A percentile compares a stretch with the other conserved stretches of the same genome.
phyloP scores from a whole-genome alignment of 2,329 filamentous ascomycete genomes.

The Venturia aucupariae region DNA sequence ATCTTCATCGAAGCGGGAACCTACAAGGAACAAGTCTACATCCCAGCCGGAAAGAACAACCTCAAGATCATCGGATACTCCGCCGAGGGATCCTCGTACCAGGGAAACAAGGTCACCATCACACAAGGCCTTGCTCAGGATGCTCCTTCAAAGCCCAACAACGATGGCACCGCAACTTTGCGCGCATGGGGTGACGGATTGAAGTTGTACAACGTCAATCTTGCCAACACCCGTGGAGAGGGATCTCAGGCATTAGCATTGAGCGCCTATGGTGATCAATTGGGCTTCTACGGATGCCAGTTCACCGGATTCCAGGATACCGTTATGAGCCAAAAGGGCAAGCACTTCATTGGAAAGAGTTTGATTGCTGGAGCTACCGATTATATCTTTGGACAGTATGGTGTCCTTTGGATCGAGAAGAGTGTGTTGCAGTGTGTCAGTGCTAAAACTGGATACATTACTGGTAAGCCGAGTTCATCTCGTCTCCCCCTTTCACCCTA shows the following conservation, averaged over 20 bases:
- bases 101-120: slow-evolving; percentile 49
- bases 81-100: slow-evolving; percentile 41
- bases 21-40: slow-evolving; percentile 52
- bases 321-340: slow-evolving; percentile 30
- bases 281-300: slow-evolving; percentile 49
- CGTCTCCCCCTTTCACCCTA: neutral
- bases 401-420: slow-evolving; percentile 43
- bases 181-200: slow-evolving; percentile 41
- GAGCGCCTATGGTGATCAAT: slow-evolving; percentile 40
- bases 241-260: slow-evolving; percentile 46
- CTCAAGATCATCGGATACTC: slow-evolving; percentile 54
- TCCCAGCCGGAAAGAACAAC: slow-evolving; percentile 38
- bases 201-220: slow-evolving; percentile 55
- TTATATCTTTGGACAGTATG: slow-evolving; percentile 50
- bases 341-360: slow-evolving; percentile 47
- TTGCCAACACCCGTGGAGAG: slow-evolving; percentile 40
- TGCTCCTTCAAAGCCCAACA: slow-evolving; percentile 31
- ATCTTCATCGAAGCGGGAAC: slow-evolving; percentile 56
- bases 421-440: slow-evolving; percentile 40
- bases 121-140: slow-evolving; percentile 39
- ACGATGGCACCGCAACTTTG: slow-evolving; percentile 47
- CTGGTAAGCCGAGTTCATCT: slow-evolving; percentile 28
- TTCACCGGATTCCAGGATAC: slow-evolving; percentile 52
- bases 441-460: slow-evolving; percentile 35
- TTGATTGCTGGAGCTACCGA: slow-evolving; percentile 51